Base-by-base conservation (phyloP, 805 yeast species). In the Scheffersomyces spartinae region DNA sequence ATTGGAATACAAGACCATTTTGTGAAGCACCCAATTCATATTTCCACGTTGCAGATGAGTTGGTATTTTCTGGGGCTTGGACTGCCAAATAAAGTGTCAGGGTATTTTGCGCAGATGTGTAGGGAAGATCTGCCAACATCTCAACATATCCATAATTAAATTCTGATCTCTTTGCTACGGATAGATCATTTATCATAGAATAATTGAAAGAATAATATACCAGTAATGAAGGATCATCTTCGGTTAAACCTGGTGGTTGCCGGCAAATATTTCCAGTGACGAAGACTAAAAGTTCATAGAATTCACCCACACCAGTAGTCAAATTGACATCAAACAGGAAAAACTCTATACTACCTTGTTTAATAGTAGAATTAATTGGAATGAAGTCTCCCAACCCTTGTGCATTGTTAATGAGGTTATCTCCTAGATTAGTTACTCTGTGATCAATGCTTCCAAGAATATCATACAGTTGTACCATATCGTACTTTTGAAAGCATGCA, bases 11-110 rank as follows among this genome's bases (percentile, higher is more conserved):
- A 35, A 76, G 52, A 42, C 74, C 74, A 25, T 60, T 60, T 39
- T 66, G 74, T 3, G 83, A 73, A 2, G 71, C 67, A 3, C 83
- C 86, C 17, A 84, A 47, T 42, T 74, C 70, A 40, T 75, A 80
- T 6, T 57, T 35, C 86, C 86, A 78, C n/a, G 26, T 21, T 10
- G 49, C 53, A 2, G 54, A 29, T 8, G 18, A 20, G 30, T 61
- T 53, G 13, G 54, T 44, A 35, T 52, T 54, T 33, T 57, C 49
- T 6, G 66, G 65, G 8, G 65, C 61, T 16, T 49, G 31, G 2
- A 59, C 63, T 2, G 58, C 61, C 18, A 60, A 53, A 34, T 56
- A 59, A 11, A 60, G 35, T 3, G 40, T 34, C 9, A 36, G 23
- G 20, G 38, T 39, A 13, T 27, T 25, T 18, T 13, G 21, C 12